Evolutionary conservation across 805 yeast species (phyloP).

Genomic region (Ogataea zsoltii): DNA sequence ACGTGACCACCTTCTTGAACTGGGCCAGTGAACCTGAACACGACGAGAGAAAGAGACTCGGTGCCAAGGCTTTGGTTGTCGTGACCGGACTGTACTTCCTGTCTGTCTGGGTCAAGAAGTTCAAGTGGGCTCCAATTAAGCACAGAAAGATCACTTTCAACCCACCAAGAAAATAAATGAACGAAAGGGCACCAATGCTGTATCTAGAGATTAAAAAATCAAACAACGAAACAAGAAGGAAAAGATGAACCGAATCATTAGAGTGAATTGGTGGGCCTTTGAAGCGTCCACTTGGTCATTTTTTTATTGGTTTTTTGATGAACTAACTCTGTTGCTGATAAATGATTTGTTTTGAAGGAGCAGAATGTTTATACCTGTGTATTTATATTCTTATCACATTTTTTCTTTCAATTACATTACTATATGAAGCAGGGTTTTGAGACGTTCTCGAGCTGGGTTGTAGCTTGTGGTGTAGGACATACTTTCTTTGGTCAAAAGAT

Average conservation of each 20-base stretch:
- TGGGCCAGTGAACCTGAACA: constrained; percentile 99
- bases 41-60: constrained; percentile 96
- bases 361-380: constrained; percentile 9
- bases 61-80: constrained; percentile 87
- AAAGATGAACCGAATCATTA: constrained; percentile 1
- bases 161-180: constrained; percentile 75
- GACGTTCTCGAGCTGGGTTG: neutral
- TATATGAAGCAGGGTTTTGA: neutral
- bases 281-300: constrained; percentile 3
- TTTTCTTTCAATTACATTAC: constrained; percentile 1
- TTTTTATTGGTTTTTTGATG: constrained; percentile 2
- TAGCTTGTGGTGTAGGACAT: too few species aligned
- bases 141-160: constrained; percentile 90
- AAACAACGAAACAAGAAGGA: constrained; percentile 6
- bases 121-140: constrained; percentile 97
- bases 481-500: too few species aligned
- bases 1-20: constrained; percentile 91
- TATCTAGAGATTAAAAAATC: constrained; percentile 8
- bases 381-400: constrained; percentile 9
- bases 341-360: neutral
- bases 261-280: constrained; percentile 1
- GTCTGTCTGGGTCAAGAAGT: constrained; percentile 91
- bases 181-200: constrained; percentile 10
- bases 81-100: constrained; percentile 76
- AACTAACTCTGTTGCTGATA: constrained; percentile 3